These are phyloP conservation scores for Leishmania amazonensis DNA, from an alignment of 208 protist genomes.

Conservation along the genomic window DNA sequence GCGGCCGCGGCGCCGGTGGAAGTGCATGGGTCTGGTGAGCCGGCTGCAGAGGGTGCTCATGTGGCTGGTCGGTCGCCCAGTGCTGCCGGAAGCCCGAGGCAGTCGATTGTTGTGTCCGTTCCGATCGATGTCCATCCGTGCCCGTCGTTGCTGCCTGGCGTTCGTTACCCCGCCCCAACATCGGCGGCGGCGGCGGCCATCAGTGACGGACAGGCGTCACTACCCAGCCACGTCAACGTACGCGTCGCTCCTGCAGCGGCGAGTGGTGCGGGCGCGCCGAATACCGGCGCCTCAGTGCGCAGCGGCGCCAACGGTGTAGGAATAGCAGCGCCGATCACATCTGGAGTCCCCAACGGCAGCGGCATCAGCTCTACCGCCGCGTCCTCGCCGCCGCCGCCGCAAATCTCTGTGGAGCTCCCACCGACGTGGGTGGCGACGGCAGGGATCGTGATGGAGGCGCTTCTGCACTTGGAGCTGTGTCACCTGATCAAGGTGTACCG, in stretches of 20 bases:
- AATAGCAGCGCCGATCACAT: not conserved
- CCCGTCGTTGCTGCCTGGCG: slow-evolving; percentile 22
- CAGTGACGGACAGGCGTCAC: slow-evolving; percentile 21
- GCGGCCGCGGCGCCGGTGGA: not conserved
- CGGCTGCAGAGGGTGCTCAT: not conserved
- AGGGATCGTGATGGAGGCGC: slow-evolving; percentile 57
- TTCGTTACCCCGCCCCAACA: slow-evolving; percentile 29
- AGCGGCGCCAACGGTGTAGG: not conserved
- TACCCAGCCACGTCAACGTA: slow-evolving; percentile 24
- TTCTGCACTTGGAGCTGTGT: slow-evolving; percentile 65
- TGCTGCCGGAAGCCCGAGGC: not conserved
- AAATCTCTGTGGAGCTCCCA: slow-evolving; percentile 35
- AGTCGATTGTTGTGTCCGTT: slow-evolving; percentile 12
- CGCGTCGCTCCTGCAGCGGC: not conserved
- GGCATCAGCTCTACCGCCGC: not conserved
- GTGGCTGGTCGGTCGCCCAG: not conserved
- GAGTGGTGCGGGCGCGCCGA: not conserved
- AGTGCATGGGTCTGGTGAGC: not conserved
- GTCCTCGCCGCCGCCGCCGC: slow-evolving; percentile 1
- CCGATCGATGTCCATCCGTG: slow-evolving; percentile 16
- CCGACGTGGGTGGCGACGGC: slow-evolving; percentile 37
- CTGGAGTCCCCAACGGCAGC: not conserved
- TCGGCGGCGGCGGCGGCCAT: slow-evolving; percentile 21
- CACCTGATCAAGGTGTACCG: slow-evolving; percentile 55
- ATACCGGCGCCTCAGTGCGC: not conserved